phyloP scores from a whole-genome alignment of 2,329 filamentous ascomycete genomes.

The Apiospora rasikravindrae region DNA sequence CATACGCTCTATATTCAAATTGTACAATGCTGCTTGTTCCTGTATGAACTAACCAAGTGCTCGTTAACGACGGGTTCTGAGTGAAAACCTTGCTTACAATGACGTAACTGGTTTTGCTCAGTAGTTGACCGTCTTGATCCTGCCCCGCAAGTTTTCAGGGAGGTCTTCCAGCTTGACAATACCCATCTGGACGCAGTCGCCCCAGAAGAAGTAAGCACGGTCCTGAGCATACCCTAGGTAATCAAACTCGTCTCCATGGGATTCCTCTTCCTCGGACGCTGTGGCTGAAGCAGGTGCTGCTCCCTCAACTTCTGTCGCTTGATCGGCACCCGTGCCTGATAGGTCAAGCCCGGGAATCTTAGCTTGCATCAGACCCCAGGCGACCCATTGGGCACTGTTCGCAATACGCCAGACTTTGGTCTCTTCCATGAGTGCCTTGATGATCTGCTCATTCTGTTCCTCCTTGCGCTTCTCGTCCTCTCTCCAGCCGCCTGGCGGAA shows the following conservation, averaged over 20 bases:
- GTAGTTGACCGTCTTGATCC: slow-evolving; percentile 73
- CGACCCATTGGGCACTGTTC: slow-evolving; percentile 89
- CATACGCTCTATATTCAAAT: neutral
- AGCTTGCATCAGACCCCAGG: slow-evolving; percentile 96
- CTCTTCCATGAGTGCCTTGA: slow-evolving; percentile 76
- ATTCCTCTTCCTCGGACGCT: slow-evolving; percentile 46
- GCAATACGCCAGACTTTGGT: slow-evolving; percentile 84
- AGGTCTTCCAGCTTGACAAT: slow-evolving; percentile 78
- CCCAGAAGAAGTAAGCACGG: slow-evolving; percentile 92
- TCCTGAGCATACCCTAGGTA: slow-evolving; percentile 93
- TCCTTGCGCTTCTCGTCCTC: slow-evolving; percentile 68
- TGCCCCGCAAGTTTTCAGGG: slow-evolving; percentile 66
- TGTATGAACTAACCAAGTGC: too few relatives aligned
- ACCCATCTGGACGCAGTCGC: slow-evolving; percentile 80
- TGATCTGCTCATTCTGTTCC: slow-evolving; percentile 68
- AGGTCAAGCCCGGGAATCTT: slow-evolving; percentile 75
- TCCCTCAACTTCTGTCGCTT: slow-evolving; percentile 40
- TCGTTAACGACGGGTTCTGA: neutral
- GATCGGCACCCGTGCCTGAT: slow-evolving; percentile 33
- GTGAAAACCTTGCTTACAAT: neutral
- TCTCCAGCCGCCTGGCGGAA: slow-evolving; percentile 59
- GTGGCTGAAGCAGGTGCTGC: slow-evolving; percentile 21
- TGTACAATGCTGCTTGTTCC: neutral
- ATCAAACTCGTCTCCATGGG: slow-evolving; percentile 76
- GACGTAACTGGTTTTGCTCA: slow-evolving; percentile 37